Base-by-base conservation (phyloP, 2,329 filamentous ascomycete species). In the Cladosporium phlei region DNA sequence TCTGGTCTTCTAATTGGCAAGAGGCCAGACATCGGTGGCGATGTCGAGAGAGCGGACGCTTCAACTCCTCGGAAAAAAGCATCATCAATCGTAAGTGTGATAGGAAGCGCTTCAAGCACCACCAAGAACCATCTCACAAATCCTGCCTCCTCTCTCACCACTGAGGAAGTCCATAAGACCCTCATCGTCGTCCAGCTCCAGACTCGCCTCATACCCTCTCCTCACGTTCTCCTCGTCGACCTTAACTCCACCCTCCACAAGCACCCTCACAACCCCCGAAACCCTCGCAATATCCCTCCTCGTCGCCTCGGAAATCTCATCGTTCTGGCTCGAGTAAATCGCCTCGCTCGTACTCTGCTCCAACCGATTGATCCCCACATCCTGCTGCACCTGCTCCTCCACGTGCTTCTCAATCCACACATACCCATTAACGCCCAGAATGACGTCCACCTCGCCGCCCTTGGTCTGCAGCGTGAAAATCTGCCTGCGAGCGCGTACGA, bases 311-410 rank as follows among this genome's bases (percentile, higher is more conserved):
- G 80, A 73, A 53, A 98, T 89, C 47, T 80, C 77, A 64, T 97
- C 91, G 64, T 98, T 98, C 71, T 96, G 89, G 63, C 87, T 94
- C 46, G 87, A 93, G 69, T 98, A 98, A 57, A 95, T 88, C 45
- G 84, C 86, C 59, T 82, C 82, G 53, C 83, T 89, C 16, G 93
- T 85, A 56, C 75, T 82, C 69, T 98, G 93, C 66, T 97, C 93
- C 65, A 96, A 78, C 55, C 86, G 79, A 44, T 88, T 95, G 59
- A 96, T 87, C 2, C 77, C 76, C 8, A 72, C 80, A 62, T 73
- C 75, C n/a, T 72, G 69, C 33, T 76, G 67, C 2, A 59, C 66
- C 14, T 63, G 63, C 28, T 32, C 35, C 3, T 76, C 77, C 55
- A 86, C 82, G 59, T 95, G 88, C 70, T 88, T 90, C 67, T 84